Evolutionary conservation across 2,329 filamentous ascomycete species (phyloP), one percentile per base, ranked within the genome.

Genomic region (Uncinocarpus reesii): DNA sequence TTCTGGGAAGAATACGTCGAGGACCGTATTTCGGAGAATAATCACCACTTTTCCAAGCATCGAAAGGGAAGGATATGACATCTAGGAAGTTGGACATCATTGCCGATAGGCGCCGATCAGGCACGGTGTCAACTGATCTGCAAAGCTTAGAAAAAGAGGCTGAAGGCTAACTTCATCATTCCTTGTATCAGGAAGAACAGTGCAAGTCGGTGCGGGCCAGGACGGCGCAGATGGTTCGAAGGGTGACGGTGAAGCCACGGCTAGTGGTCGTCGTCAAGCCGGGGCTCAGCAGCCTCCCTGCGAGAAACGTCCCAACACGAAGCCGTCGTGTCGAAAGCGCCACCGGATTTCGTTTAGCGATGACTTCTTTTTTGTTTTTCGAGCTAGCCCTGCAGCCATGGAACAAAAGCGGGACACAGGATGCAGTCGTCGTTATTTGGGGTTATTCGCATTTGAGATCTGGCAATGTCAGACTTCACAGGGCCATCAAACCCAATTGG

Each of bases 81-180:
- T n/a, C n/a, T n/a, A n/a, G n/a, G n/a, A n/a, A n/a, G n/a, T n/a
- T n/a, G n/a, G n/a, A n/a, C n/a, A n/a, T 11, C 42, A 26, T 16
- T 5, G 31, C 29, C 2, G 42, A 35, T 26, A 18, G 20, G 34
- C 29, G 32, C 42, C 36, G 32, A 45, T 45, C 42, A 37, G 32
- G 42, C 18, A 37, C 32, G 20, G 24, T 18, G 15, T 20, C 32
- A 45, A n/a, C 23, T 45, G 42, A 45, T 37, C 42, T 37, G 42
- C 42, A 37, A 28, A 45, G 23, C 42, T 37, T 34, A 24, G 18
- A 24, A 29, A 29, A 5, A 26, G 37, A 20, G 4, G n/a, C n/a
- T n/a, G n/a, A n/a, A n/a, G n/a, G n/a, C n/a, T n/a, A n/a, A n/a
- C n/a, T n/a, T n/a, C n/a, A n/a, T n/a, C n/a, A n/a, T n/a, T n/a